A percentile compares a stretch with the other conserved stretches of the same genome.
Conservation (phyloP, 192 early-diverging fungal species). For the Coemansia sp. region DNA sequence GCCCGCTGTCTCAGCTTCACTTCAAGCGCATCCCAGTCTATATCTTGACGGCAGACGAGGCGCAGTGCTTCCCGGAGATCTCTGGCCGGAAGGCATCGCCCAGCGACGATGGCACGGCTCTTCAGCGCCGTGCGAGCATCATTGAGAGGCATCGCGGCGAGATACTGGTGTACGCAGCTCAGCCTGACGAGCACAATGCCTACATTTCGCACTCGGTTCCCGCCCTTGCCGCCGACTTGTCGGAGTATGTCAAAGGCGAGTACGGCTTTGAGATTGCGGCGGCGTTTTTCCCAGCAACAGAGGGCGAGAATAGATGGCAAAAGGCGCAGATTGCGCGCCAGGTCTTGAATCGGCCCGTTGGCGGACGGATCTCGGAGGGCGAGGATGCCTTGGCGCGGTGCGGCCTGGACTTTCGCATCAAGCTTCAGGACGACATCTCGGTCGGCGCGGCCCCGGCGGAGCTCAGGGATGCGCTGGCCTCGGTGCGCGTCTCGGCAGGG, state of each 20-base stretch:
- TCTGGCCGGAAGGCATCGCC: background rate
- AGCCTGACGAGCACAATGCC: constrained; percentile 18
- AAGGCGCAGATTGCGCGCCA: constrained; percentile 58
- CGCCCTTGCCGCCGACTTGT: constrained; percentile 26
- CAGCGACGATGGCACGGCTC: background rate
- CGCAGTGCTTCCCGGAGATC: constrained; percentile 29
- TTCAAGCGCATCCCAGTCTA: constrained; percentile 22
- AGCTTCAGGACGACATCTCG: constrained; percentile 35
- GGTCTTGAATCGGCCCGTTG: constrained; percentile 18
- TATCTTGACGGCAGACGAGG: constrained; percentile 26
- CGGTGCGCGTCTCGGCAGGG: background rate
- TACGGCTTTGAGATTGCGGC: constrained; percentile 53
- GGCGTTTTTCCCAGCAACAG: constrained; percentile 14
- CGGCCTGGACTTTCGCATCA: constrained; percentile 48
- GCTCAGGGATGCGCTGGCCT: constrained; percentile 12
- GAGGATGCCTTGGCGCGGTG: constrained; percentile 37
- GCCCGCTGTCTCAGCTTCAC: constrained; percentile 33
- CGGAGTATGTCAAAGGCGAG: constrained; percentile 37
- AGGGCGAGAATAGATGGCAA: constrained; percentile 42
- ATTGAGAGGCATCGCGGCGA: constrained; percentile 27
- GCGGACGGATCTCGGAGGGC: constrained; percentile 26
- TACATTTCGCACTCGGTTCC: constrained; percentile 39
- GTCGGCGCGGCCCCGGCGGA: constrained; percentile 8
- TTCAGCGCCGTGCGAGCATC: constrained; percentile 19
- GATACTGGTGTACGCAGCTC: constrained; percentile 23